Percentiles rank a stretch among this genome's conserved stretches.
Evolutionary conservation across 225 moss, liverwort and hornwort species (phyloP).

Genomic region (Bryoerythrophyllum caledonicum): DNA sequence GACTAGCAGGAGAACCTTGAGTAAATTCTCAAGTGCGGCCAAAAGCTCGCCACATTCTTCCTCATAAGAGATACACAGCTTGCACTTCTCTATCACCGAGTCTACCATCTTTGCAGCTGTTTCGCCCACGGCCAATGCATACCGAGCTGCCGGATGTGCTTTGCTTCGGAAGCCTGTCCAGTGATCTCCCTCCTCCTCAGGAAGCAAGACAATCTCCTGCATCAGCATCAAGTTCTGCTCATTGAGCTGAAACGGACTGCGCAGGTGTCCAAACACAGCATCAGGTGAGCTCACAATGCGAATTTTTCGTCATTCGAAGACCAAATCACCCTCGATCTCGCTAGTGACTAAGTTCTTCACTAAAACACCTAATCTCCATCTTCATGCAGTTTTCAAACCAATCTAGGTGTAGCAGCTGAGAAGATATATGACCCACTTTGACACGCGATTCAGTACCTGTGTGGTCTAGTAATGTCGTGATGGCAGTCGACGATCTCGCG

Average conservation of each 20-base stretch:
- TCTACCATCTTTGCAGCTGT: constrained; percentile 11
- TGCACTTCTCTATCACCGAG: constrained; percentile 24
- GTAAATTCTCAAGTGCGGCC: not conserved
- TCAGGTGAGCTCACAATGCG: not conserved
- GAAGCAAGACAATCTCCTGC: not conserved
- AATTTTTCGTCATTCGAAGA: not conserved
- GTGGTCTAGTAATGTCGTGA: not conserved
- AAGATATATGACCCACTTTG: too few species aligned
- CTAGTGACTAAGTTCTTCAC: not conserved
- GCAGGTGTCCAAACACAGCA: not conserved
- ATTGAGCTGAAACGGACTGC: not conserved
- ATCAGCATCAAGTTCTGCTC: not conserved
- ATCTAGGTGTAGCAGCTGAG: not conserved
- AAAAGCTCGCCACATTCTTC: constrained; percentile 11
- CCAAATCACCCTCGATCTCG: too few species aligned
- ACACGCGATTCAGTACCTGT: too few species aligned
- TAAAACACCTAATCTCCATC: not conserved
- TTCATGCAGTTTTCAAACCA: not conserved
- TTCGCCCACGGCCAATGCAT: constrained; percentile 16
- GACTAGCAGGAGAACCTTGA: not conserved
- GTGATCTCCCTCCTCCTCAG: constrained; percentile 7
- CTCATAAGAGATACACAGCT: not conserved
- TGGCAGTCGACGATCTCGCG: not conserved
- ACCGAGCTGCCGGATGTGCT: constrained; percentile 1
- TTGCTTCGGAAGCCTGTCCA: not conserved